Conservation (phyloP, 495 filamentous ascomycete species). For the Penicillium daleae region DNA sequence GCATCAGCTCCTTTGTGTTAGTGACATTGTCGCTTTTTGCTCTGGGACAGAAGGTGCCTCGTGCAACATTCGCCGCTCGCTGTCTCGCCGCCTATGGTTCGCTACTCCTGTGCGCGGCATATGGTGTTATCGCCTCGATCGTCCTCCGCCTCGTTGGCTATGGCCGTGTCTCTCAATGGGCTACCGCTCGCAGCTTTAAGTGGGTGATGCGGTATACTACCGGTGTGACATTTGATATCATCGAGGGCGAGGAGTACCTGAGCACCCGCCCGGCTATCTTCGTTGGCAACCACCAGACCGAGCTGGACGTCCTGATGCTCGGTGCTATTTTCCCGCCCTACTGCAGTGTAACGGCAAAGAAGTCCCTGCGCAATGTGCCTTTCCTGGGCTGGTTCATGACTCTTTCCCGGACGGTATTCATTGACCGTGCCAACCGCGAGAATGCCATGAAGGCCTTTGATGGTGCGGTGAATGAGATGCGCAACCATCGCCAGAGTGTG, state of each 20-base stretch:
- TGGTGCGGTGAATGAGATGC: slow-evolving; percentile 79
- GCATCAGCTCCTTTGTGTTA: slow-evolving; percentile 57
- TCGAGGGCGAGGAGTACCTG: slow-evolving; percentile 68
- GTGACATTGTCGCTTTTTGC: slow-evolving; percentile 62
- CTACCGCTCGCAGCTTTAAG: slow-evolving; percentile 79
- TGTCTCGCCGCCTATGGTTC: slow-evolving; percentile 70
- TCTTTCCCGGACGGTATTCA: slow-evolving; percentile 87
- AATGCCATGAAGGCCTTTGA: slow-evolving; percentile 86
- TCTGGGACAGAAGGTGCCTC: slow-evolving; percentile 56
- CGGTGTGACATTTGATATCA: slow-evolving; percentile 77
- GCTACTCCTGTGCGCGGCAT: slow-evolving; percentile 65
- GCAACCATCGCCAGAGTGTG: slow-evolving; percentile 74
- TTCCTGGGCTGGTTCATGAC: slow-evolving; percentile 98
- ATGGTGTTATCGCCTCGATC: slow-evolving; percentile 78
- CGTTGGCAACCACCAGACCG: slow-evolving; percentile 91
- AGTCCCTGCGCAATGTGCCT: slow-evolving; percentile 75
- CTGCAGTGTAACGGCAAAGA: slow-evolving; percentile 93
- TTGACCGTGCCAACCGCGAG: slow-evolving; percentile 81
- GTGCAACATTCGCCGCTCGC: slow-evolving; percentile 71
- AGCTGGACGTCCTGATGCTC: slow-evolving; percentile 91
- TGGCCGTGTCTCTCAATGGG: slow-evolving; percentile 82
- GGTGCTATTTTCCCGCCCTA: slow-evolving; percentile 86
- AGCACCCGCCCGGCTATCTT: slow-evolving; percentile 82
- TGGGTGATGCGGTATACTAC: slow-evolving; percentile 74
- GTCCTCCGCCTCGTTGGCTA: slow-evolving; percentile 70